These are phyloP conservation scores for Monosporascus cannonballus DNA, from an alignment of 2,329 filamentous ascomycete species.

Conservation along the genomic window DNA sequence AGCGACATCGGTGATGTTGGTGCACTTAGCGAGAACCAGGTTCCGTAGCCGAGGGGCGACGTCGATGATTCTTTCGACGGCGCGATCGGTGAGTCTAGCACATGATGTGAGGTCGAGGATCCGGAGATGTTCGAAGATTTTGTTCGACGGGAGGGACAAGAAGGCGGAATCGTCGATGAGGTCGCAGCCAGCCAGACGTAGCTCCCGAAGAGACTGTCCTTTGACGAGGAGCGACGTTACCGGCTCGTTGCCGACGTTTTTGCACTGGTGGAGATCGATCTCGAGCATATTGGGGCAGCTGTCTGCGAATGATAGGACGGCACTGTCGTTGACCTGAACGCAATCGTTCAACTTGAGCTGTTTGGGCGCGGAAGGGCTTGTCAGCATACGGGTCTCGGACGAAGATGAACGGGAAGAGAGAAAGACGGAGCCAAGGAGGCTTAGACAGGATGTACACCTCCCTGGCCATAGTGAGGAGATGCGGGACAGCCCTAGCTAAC, in stretches of 20 bases:
- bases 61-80: conserved; percentile 81
- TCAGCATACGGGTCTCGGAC: conserved; percentile 21
- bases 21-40: conserved; percentile 89
- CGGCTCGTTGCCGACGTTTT: conserved; percentile 72
- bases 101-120: conserved; percentile 94
- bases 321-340: conserved; percentile 71
- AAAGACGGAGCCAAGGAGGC: too few relatives aligned
- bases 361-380: conserved; percentile 2
- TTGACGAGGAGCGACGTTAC: conserved; percentile 74
- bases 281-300: conserved; percentile 92
- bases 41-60: conserved; percentile 85
- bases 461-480: too few relatives aligned
- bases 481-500: too few relatives aligned
- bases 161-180: conserved; percentile 87
- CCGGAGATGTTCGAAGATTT: conserved; percentile 77
- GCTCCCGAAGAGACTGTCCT: conserved; percentile 78
- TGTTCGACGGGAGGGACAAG: conserved; percentile 62
- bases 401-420: too few relatives aligned
- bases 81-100: conserved; percentile 73
- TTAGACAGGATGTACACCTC: too few relatives aligned
- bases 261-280: conserved; percentile 88
- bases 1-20: conserved; percentile 82
- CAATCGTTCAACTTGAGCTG: conserved; percentile 94
- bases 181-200: conserved; percentile 79
- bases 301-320: conserved; percentile 78